Evolutionary conservation across 139 green algal genomes (phyloP), one percentile per base, ranked within the genome.

Genomic region (Picochlorum sp.): DNA sequence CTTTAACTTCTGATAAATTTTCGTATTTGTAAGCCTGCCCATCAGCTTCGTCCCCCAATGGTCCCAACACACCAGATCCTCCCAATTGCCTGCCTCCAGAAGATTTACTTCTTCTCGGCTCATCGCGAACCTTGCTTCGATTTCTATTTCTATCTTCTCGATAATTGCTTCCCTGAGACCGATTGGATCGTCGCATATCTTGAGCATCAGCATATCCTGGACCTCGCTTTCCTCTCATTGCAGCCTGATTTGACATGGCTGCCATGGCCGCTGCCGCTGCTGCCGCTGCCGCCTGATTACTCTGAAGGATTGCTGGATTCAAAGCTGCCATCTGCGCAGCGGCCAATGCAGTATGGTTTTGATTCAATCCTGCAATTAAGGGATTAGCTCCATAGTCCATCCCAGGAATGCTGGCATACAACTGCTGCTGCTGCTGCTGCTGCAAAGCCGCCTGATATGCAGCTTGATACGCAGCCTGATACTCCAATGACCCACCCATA

Each of bases 391-490:
- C 34, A 41, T 41, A 54, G 47, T 21, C 47, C n/a, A 21, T 21
- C n/a, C 47, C 47, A 21, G 60, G 63, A 23, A 75, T 44, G 47
- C 47, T 21, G 6, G n/a, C 47, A 54, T 54, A 54, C 47, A 54
- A 38, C 44, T 79, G 64, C 47, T 62, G 65, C 6, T 69, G 85
- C 67, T 86, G 84, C 56, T 86, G 85, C 67, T 86, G 84, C 56
- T 86, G 75, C 76, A 95, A 73, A 2, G 87, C 89, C 7, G 86
- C 85, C 58, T 77, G 63, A 65, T 91, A 94, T 1, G 89, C 89
- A 24, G 88, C 88, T 69, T 89, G 80, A 64, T 96, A 95, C 1
- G 88, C 89, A 44, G 85, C 88, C 73, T 92, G 83, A 63, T 92
- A 92, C 60, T 96, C 84, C 4, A 89, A 50, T 20, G n/a, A 20